Evolutionary conservation across 306 rosid genomes (phyloP), one percentile per base, ranked within the genome.

Genomic region (Fragaria nilgerrensis): DNA sequence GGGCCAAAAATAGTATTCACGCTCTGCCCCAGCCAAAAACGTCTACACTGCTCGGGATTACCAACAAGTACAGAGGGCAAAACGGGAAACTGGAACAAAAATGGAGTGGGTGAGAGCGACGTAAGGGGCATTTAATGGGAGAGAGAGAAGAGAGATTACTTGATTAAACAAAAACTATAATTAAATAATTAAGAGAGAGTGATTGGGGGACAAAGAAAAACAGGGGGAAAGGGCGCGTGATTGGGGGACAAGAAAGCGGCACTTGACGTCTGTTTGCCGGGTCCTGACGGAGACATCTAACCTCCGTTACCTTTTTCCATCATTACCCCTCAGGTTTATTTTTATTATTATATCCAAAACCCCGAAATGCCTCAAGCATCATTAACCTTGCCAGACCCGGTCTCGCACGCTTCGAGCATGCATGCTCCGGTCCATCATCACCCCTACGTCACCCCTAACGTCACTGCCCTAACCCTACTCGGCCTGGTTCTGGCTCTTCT

Each of bases 171-270:
- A 55, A 55, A 22, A 23, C 15, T 11, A 10, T 23, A 59, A 12
- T 23, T 23, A 53, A 53, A 49, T 4, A 2, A 49, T 55, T 9
- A 22, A 55, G 62, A 55, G 62, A 55, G 13, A 4, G 19, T 32
- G 34, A 49, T 4, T 3, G 39, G 87, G 88, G 81, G 86, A 84
- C 90, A 84, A 77, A 78, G 70, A 75, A 78, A 86, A 82, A 82
- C 77, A 75, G 77, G 81, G 83, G 78, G 74, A 39, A 73, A 52
- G 41, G 47, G 62, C 36, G 43, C 59, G 65, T 13, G 85, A 61
- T 63, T 73, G 82, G 92, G 94, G 79, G 91, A 91, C 98, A 91
- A 78, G 86, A 87, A 87, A 86, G 92, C 93, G 90, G 88, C 93
- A 86, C 50, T 67, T 74, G 45, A 83, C 82, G 71, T 82, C 76